Evolutionary conservation across 2,329 filamentous ascomycete genomes (phyloP).

Genomic region (Neoscytalidium dimidiatum): DNA sequence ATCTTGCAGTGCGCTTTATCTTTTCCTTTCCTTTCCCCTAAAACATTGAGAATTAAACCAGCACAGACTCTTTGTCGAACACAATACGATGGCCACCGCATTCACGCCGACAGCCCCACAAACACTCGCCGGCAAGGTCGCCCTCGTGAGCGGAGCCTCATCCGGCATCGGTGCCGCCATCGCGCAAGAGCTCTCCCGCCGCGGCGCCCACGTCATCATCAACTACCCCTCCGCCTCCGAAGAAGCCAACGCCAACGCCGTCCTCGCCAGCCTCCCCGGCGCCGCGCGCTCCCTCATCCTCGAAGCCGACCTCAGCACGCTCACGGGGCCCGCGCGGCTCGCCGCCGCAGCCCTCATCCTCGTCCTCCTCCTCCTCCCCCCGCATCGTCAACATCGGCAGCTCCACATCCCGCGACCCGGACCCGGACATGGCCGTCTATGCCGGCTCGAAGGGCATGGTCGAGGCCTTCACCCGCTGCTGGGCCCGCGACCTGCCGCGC

Average conservation of each 20-base stretch:
- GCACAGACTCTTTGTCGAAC: no score
- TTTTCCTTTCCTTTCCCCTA: no score
- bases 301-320: conserved; percentile 38
- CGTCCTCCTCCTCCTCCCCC: conserved; percentile 46
- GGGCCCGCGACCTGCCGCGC: conserved; percentile 48
- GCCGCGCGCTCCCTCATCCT: conserved; percentile 38
- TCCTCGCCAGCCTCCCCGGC: conserved; percentile 30
- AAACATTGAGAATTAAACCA: no score
- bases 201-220: conserved; percentile 48
- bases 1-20: no score
- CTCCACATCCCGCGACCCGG: conserved; percentile 37
- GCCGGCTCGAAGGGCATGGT: conserved; percentile 53
- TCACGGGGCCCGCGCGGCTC: conserved; percentile 33
- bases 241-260: conserved; percentile 29
- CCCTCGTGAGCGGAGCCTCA: conserved; percentile 46
- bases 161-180: conserved; percentile 48
- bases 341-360: conserved; percentile 39
- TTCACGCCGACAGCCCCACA: no score
- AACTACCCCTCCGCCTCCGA: conserved; percentile 48
- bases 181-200: conserved; percentile 42
- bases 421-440: conserved; percentile 47
- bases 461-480: conserved; percentile 48
- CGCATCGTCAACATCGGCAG: conserved; percentile 50
- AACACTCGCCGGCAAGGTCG: conserved; percentile 27
- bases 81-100: no score